A percentile compares a stretch with the other conserved stretches of the same genome.
Conservation (phyloP, 2,329 filamentous ascomycete genomes). For the Coniochaeta ligniaria region DNA sequence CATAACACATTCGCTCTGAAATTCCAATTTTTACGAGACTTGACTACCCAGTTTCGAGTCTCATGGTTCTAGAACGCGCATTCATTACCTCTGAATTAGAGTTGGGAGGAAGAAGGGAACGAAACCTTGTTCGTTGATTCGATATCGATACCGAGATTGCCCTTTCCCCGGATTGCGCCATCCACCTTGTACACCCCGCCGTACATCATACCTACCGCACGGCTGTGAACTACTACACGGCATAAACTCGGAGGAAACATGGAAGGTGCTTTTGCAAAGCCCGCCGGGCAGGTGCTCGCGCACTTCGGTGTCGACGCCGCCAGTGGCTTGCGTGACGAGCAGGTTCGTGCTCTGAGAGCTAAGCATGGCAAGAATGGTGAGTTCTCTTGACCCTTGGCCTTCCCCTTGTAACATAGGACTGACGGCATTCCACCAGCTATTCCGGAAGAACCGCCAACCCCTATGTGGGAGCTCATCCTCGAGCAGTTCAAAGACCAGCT, state of each 20-base stretch:
- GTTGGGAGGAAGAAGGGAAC: neutral
- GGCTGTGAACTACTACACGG: neutral
- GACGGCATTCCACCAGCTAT: slow-evolving; percentile 36
- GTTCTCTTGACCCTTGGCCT: slow-evolving; percentile 15
- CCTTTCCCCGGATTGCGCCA: slow-evolving; percentile 1
- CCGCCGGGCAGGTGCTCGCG: slow-evolving; percentile 51
- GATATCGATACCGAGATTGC: slow-evolving; percentile 1
- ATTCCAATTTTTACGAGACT: neutral
- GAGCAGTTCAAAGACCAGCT: slow-evolving; percentile 99
- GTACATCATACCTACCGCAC: neutral
- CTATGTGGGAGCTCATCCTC: slow-evolving; percentile 90
- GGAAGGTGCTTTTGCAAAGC: slow-evolving; percentile 56
- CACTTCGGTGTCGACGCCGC: slow-evolving; percentile 48
- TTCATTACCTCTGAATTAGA: neutral
- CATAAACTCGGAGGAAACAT: slow-evolving; percentile 28
- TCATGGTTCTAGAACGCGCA: neutral
- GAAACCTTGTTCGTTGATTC: neutral
- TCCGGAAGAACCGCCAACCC: slow-evolving; percentile 87
- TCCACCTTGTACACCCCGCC: slow-evolving; percentile 2
- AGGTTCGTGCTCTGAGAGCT: slow-evolving; percentile 45
- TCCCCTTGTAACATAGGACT: neutral
- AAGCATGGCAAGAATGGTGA: slow-evolving; percentile 63
- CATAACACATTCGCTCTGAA: neutral
- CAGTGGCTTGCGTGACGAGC: slow-evolving; percentile 50
- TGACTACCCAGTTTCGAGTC: neutral